Conservation (phyloP, 495 filamentous ascomycete species). For the Aspergillus baeticus region DNA sequence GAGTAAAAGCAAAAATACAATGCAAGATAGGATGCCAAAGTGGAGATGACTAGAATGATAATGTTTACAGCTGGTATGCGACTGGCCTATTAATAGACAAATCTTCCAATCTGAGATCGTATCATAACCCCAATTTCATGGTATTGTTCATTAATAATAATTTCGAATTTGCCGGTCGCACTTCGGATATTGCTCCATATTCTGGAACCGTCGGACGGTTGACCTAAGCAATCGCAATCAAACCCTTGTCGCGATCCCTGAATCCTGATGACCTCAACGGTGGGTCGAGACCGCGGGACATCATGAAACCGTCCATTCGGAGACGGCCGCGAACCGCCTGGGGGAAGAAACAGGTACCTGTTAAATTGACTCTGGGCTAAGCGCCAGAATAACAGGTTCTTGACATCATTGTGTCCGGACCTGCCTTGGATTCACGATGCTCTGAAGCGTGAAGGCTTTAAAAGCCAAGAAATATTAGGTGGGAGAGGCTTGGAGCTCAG, state of each 20-base stretch:
- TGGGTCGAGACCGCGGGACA: constrained; percentile 3
- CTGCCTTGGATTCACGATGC: not conserved
- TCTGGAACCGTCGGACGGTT: not conserved
- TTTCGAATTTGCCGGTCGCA: not conserved
- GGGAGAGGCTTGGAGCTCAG: not conserved
- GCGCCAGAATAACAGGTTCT: not conserved
- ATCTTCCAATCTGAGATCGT: not conserved
- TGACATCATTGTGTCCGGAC: not conserved
- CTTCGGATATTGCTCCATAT: constrained; percentile 5
- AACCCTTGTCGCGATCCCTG: constrained; percentile 5
- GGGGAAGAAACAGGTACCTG: not conserved
- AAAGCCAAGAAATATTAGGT: not conserved
- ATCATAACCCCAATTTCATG: not conserved
- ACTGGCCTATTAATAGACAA: no score
- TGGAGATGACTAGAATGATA: no score
- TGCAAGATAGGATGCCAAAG: no score
- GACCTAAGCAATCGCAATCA: constrained; percentile 4
- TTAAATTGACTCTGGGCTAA: constrained; percentile 3
- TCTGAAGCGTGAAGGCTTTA: no score
- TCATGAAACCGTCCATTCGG: constrained; percentile 6
- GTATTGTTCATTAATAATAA: no score
- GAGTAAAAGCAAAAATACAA: no score
- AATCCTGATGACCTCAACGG: constrained; percentile 11
- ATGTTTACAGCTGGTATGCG: no score
- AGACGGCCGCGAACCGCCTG: not conserved